phyloP scores from a whole-genome alignment of 495 filamentous ascomycete genomes.

The Pyrenopolyporus hunteri region DNA sequence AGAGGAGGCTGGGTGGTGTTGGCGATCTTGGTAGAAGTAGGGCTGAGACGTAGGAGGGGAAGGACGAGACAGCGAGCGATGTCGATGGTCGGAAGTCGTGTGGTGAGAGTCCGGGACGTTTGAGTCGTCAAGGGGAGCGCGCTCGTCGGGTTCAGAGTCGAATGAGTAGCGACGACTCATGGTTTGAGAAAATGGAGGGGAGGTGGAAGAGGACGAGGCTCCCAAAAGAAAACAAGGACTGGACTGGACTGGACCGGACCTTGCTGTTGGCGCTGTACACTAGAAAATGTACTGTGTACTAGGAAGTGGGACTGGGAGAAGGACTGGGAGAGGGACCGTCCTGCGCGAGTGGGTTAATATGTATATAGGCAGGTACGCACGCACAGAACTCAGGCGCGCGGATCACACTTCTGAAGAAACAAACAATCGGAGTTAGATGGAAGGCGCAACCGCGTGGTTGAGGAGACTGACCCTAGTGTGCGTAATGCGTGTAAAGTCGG shows the following conservation, averaged over 20 bases:
- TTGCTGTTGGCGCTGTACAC: neutral
- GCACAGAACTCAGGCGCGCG: too few relatives aligned
- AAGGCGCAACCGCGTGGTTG: too few relatives aligned
- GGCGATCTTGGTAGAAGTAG: constrained; percentile 40
- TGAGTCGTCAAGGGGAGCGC: constrained; percentile 44
- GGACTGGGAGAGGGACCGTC: neutral
- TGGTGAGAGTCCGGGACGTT: constrained; percentile 24
- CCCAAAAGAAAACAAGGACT: neutral
- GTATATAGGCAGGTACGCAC: neutral
- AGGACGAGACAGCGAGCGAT: constrained; percentile 5
- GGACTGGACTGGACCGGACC: too few relatives aligned
- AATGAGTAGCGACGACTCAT: constrained; percentile 39
- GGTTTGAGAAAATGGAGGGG: neutral
- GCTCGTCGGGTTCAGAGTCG: constrained; percentile 48
- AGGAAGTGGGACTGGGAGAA: neutral
- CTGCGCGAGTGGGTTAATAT: neutral
- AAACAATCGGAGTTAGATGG: too few relatives aligned
- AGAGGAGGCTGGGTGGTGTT: constrained; percentile 29
- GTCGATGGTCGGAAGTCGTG: constrained; percentile 19
- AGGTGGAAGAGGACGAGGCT: neutral
- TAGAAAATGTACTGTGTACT: neutral
- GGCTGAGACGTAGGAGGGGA: constrained; percentile 19
- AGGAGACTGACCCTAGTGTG: too few relatives aligned
- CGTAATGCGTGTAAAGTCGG: too few relatives aligned
- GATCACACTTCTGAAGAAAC: too few relatives aligned